Evolutionary conservation across 1,284 basidiomycete genomes (phyloP), one percentile per base, ranked within the genome.

Genomic region (Boletellus deceptivus): DNA sequence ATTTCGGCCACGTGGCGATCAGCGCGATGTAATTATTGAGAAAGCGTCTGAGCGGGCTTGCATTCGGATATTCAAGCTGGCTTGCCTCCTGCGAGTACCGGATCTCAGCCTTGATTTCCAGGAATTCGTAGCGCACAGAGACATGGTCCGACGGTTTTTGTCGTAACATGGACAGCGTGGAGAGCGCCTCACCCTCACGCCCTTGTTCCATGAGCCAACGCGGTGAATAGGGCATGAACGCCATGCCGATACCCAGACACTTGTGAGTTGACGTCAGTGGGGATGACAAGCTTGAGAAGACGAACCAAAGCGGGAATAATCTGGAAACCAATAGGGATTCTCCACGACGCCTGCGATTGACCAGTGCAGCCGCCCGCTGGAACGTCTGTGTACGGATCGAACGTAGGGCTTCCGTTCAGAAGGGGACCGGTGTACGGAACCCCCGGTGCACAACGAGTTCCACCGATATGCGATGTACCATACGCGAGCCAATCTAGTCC

Each of bases 201-300:
- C 62, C 67, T 43, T 58, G 52, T 39, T 70, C 68, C 56, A 66
- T 67, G 41, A 77, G 48, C 68, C 68, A 70, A 52, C 68, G 69
- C 10, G 70, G 68, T 17, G 63, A 69, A 47, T 60, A 70, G 39
- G 70, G 68, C 59, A 71, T 66, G 39, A 66, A 59, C 20, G 49
- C 43, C 68, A 72, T 72, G 43, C 68, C 67, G 31, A 70, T 48
- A 11, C 62, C 67, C 46, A 71, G 56, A 29, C 59, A 61, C 67
- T 70, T 52, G 48, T 8, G 11, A 27, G 31, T 33, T 13, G 34
- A 31, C 8, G 14, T 64, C 43, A 57, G 11, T 33, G 16, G 39
- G 16, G 8, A 37, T 4, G 22, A 35, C 4, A 35, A 10, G 0
- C 6, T 0, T 3, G n/a, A 16, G 38, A 11, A 37, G 20, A 25